Base-by-base conservation (phyloP, 257 asterid genomes). In the Primulina huaijiensis region DNA sequence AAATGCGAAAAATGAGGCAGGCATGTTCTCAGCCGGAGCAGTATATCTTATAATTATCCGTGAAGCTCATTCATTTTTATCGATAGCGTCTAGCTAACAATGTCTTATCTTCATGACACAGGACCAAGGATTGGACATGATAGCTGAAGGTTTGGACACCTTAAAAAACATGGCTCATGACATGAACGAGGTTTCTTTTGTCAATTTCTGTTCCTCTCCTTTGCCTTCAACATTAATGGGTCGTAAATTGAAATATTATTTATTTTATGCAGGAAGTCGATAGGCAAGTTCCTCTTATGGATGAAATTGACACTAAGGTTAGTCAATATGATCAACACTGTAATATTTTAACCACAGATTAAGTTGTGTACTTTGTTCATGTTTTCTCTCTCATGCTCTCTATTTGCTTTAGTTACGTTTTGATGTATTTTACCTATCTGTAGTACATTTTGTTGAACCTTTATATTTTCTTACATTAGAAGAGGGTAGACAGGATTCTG, bases 241-340 rank as follows among this genome's bases (percentile, higher is more conserved):
- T 31, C 8, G 19, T 43, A 31, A 81, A 62, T 75, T 60, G 14
- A 62, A 52, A 60, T 55, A 34, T 4, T 34, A 30, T 74, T 52
- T n/a, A 9, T 64, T 69, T 73, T 67, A 7, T 85, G 81, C 93
- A 94, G 97, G 97, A 94, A 80, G 56, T 91, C 67, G 99, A 94
- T 78, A 86, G 99, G 69, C 99, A 94, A 83, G 97, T 94, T 74
- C 99, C 99, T 72, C 89, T 94, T 59, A 86, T 94, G 97, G 99
- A 94, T 77, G 99, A 94, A 85, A 94, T 94, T 68, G 99, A 94
- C 81, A 82, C 86, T 70, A 94, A 94, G 99, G 99, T 94, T 61
- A 60, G 85, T 71, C 55, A 61, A 55, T 67, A 50, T 14, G 62
- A 31, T 40, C 60, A 23, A 8, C 30, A 35, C 31, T 31, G 33